These are phyloP conservation scores for Colletotrichum liaoningense DNA, from an alignment of 2,329 filamentous ascomycete genomes.

Conservation along the genomic window DNA sequence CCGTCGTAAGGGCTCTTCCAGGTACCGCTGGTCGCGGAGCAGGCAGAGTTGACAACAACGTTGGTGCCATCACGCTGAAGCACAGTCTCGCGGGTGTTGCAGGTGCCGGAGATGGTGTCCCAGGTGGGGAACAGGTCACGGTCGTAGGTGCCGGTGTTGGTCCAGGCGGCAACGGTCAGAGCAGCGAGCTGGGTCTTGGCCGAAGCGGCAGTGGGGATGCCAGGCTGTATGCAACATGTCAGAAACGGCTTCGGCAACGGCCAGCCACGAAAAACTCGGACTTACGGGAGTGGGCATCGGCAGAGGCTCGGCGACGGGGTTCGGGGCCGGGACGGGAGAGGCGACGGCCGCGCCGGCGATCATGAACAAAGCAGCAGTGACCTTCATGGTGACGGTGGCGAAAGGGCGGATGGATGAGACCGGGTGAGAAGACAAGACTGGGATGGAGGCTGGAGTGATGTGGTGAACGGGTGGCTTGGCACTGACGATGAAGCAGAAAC, in stretches of 20 bases:
- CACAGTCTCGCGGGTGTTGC: constrained; percentile 79
- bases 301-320: constrained; percentile 24
- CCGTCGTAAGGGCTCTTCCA: constrained; percentile 84
- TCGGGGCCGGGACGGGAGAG: constrained; percentile 36
- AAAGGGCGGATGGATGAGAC: not conserved
- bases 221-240: constrained; percentile 54
- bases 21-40: constrained; percentile 71
- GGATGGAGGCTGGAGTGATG: constrained; percentile 7
- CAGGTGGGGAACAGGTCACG: constrained; percentile 79
- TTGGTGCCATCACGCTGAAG: constrained; percentile 78
- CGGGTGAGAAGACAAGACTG: constrained; percentile 4
- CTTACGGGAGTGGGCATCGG: constrained; percentile 42
- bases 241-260: not conserved
- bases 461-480: constrained; percentile 25
- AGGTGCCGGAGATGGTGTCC: constrained; percentile 72
- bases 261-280: not conserved
- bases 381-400: constrained; percentile 33
- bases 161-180: constrained; percentile 68
- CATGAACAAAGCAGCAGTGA: constrained; percentile 34
- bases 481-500: constrained; percentile 14
- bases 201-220: constrained; percentile 69
- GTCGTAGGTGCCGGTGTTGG: constrained; percentile 68
- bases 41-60: constrained; percentile 69
- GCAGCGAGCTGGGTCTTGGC: constrained; percentile 68
- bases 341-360: constrained; percentile 39